Evolutionary conservation across 257 asterid species (phyloP).

Genomic region (Solanum etuberosum): DNA sequence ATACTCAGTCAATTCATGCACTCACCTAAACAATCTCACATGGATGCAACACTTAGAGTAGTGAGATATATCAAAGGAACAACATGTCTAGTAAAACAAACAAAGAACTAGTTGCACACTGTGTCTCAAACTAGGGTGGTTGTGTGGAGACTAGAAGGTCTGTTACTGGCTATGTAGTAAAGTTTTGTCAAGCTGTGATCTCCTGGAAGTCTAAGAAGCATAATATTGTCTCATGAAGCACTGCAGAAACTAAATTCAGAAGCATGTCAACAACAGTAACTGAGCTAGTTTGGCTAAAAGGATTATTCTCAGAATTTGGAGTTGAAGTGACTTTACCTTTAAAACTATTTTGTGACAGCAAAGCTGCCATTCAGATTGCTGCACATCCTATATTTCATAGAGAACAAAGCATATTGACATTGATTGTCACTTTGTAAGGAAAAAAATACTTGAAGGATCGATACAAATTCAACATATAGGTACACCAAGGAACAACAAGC

Average conservation of each 20-base stretch:
- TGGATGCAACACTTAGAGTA: not conserved
- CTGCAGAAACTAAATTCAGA: not conserved
- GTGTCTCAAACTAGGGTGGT: not conserved
- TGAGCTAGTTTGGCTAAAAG: not conserved
- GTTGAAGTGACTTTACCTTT: too few relatives aligned
- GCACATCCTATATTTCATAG: not conserved
- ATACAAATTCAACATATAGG: not conserved
- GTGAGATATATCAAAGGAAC: not conserved
- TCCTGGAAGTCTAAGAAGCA: not conserved
- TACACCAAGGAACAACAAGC: not conserved
- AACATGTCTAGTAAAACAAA: not conserved
- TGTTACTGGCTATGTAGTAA: not conserved
- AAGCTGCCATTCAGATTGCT: not conserved
- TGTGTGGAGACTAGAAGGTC: not conserved
- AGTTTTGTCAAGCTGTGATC: not conserved
- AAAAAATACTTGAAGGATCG: not conserved
- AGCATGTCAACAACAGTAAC: not conserved
- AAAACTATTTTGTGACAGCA: not conserved
- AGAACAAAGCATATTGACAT: not conserved
- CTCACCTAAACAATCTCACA: not conserved
- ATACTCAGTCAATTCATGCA: not conserved
- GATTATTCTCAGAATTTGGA: not conserved
- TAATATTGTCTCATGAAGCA: not conserved
- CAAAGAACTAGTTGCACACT: not conserved
- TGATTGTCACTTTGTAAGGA: not conserved